phyloP scores from a whole-genome alignment of 2,329 filamentous ascomycete species.

The Ceratocystis albifundus region DNA sequence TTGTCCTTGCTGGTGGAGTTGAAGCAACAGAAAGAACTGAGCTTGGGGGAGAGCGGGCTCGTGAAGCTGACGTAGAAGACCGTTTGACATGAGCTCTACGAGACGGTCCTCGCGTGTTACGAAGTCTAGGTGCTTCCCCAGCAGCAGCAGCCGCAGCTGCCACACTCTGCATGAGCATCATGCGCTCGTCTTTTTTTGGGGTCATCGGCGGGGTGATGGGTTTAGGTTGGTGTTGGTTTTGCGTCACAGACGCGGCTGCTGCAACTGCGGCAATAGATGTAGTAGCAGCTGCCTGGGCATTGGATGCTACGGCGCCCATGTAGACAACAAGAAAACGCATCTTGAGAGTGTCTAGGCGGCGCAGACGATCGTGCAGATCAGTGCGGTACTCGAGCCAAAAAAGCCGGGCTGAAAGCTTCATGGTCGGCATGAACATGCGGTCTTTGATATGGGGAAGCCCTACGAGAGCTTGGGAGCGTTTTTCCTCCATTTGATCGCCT shows the following conservation, averaged over 20 bases:
- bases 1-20: conserved; percentile 10
- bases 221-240: not conserved
- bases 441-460: conserved; percentile 20
- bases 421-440: conserved; percentile 27
- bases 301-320: conserved; percentile 45
- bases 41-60: conserved; percentile 6
- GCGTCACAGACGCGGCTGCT: conserved; percentile 6
- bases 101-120: not conserved
- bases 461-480: conserved; percentile 23
- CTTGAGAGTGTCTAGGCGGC: conserved; percentile 48
- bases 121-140: conserved; percentile 12
- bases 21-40: conserved; percentile 12
- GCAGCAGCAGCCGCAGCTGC: conserved; percentile 12
- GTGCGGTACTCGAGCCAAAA: conserved; percentile 47
- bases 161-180: conserved; percentile 21
- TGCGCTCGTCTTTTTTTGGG: conserved; percentile 17
- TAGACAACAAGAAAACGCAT: conserved; percentile 55
- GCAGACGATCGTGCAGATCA: conserved; percentile 46
- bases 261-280: conserved; percentile 9
- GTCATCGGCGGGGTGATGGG: conserved; percentile 17
- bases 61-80: conserved; percentile 8
- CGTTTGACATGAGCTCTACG: not conserved
- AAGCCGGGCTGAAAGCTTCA: conserved; percentile 41
- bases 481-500: conserved; percentile 34
- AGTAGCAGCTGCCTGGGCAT: conserved; percentile 26